Percentiles rank a stretch among this genome's conserved stretches.
Evolutionary conservation across 2,329 filamentous ascomycete species (phyloP).

Genomic region (Purpureocillium lavendulum): DNA sequence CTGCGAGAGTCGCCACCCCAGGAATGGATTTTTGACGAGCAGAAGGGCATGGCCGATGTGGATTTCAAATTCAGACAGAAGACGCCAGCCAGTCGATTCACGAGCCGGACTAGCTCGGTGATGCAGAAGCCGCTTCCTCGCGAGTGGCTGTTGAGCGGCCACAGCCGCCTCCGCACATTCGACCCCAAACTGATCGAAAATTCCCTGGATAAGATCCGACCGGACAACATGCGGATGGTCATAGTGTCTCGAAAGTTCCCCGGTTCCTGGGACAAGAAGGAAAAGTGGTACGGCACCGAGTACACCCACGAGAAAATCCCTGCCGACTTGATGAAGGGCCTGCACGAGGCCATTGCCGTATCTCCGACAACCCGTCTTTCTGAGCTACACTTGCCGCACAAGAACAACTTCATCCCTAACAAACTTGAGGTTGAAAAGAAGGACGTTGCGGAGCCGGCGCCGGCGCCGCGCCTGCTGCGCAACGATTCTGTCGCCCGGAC

Average conservation of each 20-base stretch:
- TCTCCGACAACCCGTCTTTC: conserved; percentile 50
- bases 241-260: conserved; percentile 79
- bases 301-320: conserved; percentile 79
- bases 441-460: conserved; percentile 66
- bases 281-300: conserved; percentile 97
- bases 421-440: conserved; percentile 93
- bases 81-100: conserved; percentile 80
- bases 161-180: conserved; percentile 69
- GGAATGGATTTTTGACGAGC: conserved; percentile 90
- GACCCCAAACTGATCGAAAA: conserved; percentile 68
- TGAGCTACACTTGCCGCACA: conserved; percentile 78
- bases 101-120: conserved; percentile 71
- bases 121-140: conserved; percentile 90
- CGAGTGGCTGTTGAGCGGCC: conserved; percentile 79
- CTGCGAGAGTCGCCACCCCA: conserved; percentile 73
- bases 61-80: conserved; percentile 96
- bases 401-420: conserved; percentile 92
- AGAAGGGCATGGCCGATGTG: conserved; percentile 82
- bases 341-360: conserved; percentile 55
- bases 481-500: conserved; percentile 73
- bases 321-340: conserved; percentile 61
- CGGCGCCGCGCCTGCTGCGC: conserved; percentile 72
- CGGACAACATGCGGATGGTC: conserved; percentile 83
- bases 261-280: conserved; percentile 76
- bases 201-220: conserved; percentile 64